Evolutionary conservation across 495 filamentous ascomycete species (phyloP).

Genomic region (Xylaria flabelliformis): DNA sequence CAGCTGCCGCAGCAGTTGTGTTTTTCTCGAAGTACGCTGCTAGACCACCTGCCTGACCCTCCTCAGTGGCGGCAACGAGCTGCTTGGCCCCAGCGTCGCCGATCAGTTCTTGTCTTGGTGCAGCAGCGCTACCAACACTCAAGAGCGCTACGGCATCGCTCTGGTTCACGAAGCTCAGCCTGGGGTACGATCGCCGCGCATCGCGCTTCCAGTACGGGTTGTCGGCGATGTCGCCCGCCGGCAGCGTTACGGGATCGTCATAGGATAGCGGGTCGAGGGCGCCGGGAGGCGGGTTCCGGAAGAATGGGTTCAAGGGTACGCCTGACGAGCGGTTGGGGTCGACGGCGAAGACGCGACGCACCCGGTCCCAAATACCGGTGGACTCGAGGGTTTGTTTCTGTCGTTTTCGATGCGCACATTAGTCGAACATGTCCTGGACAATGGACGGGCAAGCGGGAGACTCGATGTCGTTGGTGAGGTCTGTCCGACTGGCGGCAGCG

Average conservation of each 20-base stretch:
- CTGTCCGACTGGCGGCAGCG: not conserved
- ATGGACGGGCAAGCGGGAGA: not conserved
- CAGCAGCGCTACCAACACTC: constrained; percentile 80
- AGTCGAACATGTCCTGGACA: not conserved
- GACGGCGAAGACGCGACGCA: constrained; percentile 78
- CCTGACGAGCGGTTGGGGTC: constrained; percentile 91
- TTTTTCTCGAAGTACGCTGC: constrained; percentile 73
- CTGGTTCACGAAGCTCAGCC: constrained; percentile 78
- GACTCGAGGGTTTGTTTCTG: constrained; percentile 99
- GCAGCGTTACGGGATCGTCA: constrained; percentile 87
- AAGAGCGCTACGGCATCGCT: constrained; percentile 85
- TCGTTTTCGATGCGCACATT: constrained; percentile 4
- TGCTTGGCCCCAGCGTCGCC: constrained; percentile 84
- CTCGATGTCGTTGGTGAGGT: not conserved
- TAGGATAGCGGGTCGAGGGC: constrained; percentile 76
- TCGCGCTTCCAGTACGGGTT: constrained; percentile 99
- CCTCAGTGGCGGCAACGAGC: constrained; percentile 78
- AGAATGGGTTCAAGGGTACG: constrained; percentile 90
- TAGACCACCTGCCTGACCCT: constrained; percentile 73
- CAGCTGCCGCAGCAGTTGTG: constrained; percentile 59
- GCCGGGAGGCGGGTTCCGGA: constrained; percentile 87
- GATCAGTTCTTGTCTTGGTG: constrained; percentile 80
- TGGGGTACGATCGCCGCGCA: constrained; percentile 82
- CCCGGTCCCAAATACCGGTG: constrained; percentile 82
- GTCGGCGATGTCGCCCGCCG: constrained; percentile 94